Evolutionary conservation across 2,329 filamentous ascomycete genomes (phyloP), one percentile per base, ranked within the genome.

Genomic region (Pseudonectria buxi): DNA sequence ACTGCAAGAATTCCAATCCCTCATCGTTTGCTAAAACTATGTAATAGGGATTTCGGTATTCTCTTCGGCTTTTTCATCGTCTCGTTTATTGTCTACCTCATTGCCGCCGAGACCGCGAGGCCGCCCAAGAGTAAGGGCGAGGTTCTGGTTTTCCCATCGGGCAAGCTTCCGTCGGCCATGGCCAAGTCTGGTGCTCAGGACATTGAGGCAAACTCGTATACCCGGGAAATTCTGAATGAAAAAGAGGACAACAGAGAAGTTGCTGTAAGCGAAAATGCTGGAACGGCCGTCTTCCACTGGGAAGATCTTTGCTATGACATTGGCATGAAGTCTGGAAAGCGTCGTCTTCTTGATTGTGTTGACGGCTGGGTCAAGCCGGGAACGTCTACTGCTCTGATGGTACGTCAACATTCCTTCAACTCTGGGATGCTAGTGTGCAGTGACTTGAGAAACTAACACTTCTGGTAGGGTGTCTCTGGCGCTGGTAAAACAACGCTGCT

Each of bases 361-460:
- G 75, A 81, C 49, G 80, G 80, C 11, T 83, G 77, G 76, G 77
- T 83, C 39, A 80, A 83, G 56, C 79, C 80, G 9, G 80, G 80
- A 36, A 82, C 78, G 24, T 59, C 81, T 30, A 83, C 78, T 15
- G 79, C 77, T 22, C 65, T 82, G 2, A 83, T 83, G 78, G 76
- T 58, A 58, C 72, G 12, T 22, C 9, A 22, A 6, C 9, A 5
- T 22, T 6, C 18, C 5, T 22, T 22, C 69, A 13, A 6, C 10
- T 15, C 14, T 6, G 12, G 28, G 6, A 10, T 26, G 15, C 14
- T 6, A 26, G 22, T 15, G 4, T 33, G 6, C 13, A 33, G n/a
- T 26, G 14, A 12, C 5, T 15, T 7, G 15, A 14, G 18, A 22
- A 22, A 22, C 18, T 22, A 22, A 22, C 18, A 9, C 18, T 5